Conservation (phyloP, 768 basidiomycete species). For the Rhodotorula diobovata region DNA sequence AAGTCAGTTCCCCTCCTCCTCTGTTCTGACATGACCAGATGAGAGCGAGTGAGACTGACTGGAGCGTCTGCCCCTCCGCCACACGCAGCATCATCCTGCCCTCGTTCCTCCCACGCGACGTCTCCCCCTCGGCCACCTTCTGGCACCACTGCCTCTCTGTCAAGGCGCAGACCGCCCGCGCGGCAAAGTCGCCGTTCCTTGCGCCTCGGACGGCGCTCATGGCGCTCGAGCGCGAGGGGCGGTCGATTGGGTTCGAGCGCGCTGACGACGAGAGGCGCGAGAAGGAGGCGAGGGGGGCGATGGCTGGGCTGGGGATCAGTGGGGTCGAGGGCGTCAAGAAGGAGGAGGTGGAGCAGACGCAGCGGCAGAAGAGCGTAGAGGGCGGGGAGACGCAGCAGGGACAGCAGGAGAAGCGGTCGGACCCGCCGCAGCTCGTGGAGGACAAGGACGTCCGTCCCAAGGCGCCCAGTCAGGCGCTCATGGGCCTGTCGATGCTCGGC, state of each 20-base stretch:
- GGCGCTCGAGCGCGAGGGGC: constrained; percentile 60
- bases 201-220: constrained; percentile 61
- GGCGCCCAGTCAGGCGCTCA: constrained; percentile 60
- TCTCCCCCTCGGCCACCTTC: constrained; percentile 54
- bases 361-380: background rate
- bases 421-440: too few relatives aligned
- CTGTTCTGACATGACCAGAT: too few relatives aligned
- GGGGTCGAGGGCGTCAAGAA: background rate
- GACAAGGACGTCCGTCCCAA: background rate
- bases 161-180: constrained; percentile 63
- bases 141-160: constrained; percentile 70
- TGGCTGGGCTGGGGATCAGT: constrained; percentile 10
- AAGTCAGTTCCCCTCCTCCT: background rate
- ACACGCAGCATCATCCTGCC: constrained; percentile 79
- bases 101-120: constrained; percentile 50
- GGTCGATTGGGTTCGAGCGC: constrained; percentile 65
- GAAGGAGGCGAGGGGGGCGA: constrained; percentile 4
- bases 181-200: constrained; percentile 62
- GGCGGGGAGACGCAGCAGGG: background rate
- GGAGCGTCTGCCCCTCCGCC: constrained; percentile 50
- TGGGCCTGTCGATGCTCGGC: constrained; percentile 77
- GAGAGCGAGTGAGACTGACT: too few relatives aligned
- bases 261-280: constrained; percentile 61
- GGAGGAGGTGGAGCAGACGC: background rate
- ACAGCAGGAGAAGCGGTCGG: constrained; percentile 48